Percentiles rank a stretch among this genome's conserved stretches.
Conservation (phyloP, 202 grass and related monocot genomes). For the Tripidium arundinaceum region DNA sequence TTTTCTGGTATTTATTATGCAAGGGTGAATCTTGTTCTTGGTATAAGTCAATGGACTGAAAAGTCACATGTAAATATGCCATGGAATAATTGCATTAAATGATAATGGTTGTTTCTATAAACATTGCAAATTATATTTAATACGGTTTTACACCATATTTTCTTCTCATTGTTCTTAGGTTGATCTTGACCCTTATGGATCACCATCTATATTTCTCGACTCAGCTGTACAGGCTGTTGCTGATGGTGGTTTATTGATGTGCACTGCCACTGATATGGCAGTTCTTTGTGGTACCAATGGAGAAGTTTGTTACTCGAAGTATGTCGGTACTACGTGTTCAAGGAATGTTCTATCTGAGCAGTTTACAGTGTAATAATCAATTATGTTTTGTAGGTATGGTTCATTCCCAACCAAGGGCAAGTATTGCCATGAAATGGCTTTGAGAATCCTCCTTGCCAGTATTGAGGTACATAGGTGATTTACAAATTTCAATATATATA, state of each 20-base stretch:
- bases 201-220: constrained; percentile 87
- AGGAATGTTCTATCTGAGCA: neutral
- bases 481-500: neutral
- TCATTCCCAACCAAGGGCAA: constrained; percentile 91
- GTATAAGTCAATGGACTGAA: neutral
- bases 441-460: constrained; percentile 96
- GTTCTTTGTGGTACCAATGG: constrained; percentile 88
- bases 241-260: constrained; percentile 90
- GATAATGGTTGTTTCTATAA: neutral
- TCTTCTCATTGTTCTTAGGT: constrained; percentile 48
- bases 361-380: constrained; percentile 32
- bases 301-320: constrained; percentile 96
- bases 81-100: constrained; percentile 4
- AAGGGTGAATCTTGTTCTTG: neutral
- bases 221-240: constrained; percentile 84
- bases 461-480: constrained; percentile 65
- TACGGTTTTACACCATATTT: neutral
- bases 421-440: constrained; percentile 96
- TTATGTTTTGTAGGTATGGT: constrained; percentile 68
- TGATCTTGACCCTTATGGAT: constrained; percentile 92
- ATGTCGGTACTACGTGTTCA: constrained; percentile 14
- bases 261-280: constrained; percentile 93
- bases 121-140: constrained; percentile 9
- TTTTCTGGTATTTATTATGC: constrained; percentile 9
- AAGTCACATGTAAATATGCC: constrained; percentile 5